Base-by-base conservation (phyloP, 2,329 filamentous ascomycete genomes). In the Penicillium italicum region DNA sequence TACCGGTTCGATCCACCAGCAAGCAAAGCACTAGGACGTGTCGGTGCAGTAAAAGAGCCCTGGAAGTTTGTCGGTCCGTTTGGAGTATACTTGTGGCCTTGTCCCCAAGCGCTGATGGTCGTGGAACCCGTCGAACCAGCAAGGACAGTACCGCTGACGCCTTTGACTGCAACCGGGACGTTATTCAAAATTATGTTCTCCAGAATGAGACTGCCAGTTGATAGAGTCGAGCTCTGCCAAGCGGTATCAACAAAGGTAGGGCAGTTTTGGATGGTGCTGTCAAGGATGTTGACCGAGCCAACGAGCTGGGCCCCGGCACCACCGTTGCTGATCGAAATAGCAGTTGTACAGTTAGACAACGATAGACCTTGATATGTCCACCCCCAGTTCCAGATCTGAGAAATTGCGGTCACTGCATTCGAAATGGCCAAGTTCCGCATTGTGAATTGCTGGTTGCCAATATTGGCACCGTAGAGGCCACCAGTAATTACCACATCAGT, bases 371-470 rank as follows among this genome's bases (percentile, higher is more conserved):
- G 76, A 56, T 80, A 83, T 0, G 78, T 81, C 79, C 78, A 86
- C 0, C 80, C 80, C 83, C 84, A 86, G 56, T 83, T 74, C 82
- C 82, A 86, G 10, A 81, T 71, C 59, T 83, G 77, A 24, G 79
- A 77, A 44, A 86, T 82, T 2, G 79, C 82, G 0, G 80, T 84
- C 1, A 75, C 71, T 18, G 75, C 76, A 41, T 77, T 73, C 38
- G 78, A 75, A 65, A 85, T 83, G 0, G 72, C 77, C 30, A 87
- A 61, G 59, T 84, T 82, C 10, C 79, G 77, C 56, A 80, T 82
- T 0, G 84, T 87, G 61, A 82, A 84, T 61, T 89, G 86, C 72
- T 89, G 86, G 57, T 80, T 85, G 26, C 85, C 85, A 55, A 85
- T 72, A 64, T 82, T 82, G 45, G 78, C 80, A 44, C 85, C 85